phyloP scores from a whole-genome alignment of 345 rosid genomes.

The Rubroshorea leprosula region DNA sequence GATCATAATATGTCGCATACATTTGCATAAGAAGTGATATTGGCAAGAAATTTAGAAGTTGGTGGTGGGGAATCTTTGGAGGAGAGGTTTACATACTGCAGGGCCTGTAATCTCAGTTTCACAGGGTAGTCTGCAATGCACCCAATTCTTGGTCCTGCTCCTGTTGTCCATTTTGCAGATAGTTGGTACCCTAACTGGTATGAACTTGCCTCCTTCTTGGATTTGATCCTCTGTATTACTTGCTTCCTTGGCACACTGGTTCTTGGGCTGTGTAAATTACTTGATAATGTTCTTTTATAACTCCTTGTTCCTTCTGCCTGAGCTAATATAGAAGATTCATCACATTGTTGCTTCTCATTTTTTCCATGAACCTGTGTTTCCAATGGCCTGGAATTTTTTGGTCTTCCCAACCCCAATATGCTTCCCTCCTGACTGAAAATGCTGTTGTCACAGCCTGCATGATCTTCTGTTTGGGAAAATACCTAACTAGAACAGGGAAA shows the following conservation, averaged over 20 bases:
- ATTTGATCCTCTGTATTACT: conserved; percentile 27
- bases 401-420: not conserved
- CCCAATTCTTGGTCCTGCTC: conserved; percentile 45
- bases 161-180: conserved; percentile 46
- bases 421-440: conserved; percentile 4
- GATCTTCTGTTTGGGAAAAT: conserved; percentile 18
- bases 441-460: conserved; percentile 5
- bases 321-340: conserved; percentile 1
- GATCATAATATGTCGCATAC: conserved; percentile 1
- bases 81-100: conserved; percentile 47
- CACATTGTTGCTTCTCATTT: not conserved
- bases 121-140: conserved; percentile 43
- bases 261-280: conserved; percentile 10
- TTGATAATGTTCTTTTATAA: conserved; percentile 10
- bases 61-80: conserved; percentile 17
- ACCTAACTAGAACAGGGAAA: conserved; percentile 9
- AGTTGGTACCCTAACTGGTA: conserved; percentile 41
- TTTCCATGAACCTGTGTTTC: too few species aligned
- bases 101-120: conserved; percentile 37
- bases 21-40: not conserved
- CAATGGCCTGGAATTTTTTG: not conserved
- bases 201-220: conserved; percentile 27
- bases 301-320: conserved; percentile 14
- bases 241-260: conserved; percentile 13
- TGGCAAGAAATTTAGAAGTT: not conserved